Evolutionary conservation across 495 filamentous ascomycete genomes (phyloP).

Genomic region (Cenococcum geophilum): DNA sequence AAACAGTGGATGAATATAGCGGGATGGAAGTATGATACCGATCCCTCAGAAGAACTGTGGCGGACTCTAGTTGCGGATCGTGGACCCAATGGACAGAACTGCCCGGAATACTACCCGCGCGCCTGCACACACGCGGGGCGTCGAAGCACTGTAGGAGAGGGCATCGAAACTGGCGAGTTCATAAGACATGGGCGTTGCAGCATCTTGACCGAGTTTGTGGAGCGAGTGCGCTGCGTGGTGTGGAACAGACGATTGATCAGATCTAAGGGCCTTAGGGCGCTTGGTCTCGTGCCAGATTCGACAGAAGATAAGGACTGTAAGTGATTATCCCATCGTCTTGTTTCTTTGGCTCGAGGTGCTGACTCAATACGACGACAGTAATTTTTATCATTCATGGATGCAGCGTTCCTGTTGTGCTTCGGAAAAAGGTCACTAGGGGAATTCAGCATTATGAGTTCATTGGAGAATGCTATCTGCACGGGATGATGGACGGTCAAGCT

Average conservation of each 20-base stretch:
- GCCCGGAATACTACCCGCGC: constrained; percentile 37
- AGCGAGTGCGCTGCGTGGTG: constrained; percentile 40
- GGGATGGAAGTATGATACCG: constrained; percentile 18
- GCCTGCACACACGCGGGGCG: constrained; percentile 27
- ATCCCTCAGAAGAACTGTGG: constrained; percentile 41
- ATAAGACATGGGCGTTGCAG: constrained; percentile 37
- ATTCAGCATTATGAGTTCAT: no score
- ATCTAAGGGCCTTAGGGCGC: constrained; percentile 21
- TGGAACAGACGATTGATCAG: constrained; percentile 38
- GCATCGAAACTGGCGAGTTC: constrained; percentile 37
- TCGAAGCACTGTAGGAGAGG: constrained; percentile 22
- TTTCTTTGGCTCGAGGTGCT: no score
- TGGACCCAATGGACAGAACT: constrained; percentile 33
- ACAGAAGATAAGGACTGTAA: constrained; percentile 22
- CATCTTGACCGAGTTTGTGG: constrained; percentile 39
- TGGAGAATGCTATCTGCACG: no score
- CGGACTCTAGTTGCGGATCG: constrained; percentile 43
- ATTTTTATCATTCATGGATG: constrained; percentile 35
- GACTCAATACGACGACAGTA: neutral
- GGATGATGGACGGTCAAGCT: no score
- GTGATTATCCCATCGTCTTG: no score
- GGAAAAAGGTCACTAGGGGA: constrained; percentile 1
- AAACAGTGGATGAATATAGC: constrained; percentile 26
- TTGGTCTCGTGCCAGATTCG: constrained; percentile 14
- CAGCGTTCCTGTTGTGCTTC: constrained; percentile 32